A percentile compares a stretch with the other conserved stretches of the same genome.
phyloP scores from a whole-genome alignment of 495 filamentous ascomycete genomes.

The Lasiosphaeria miniovina region DNA sequence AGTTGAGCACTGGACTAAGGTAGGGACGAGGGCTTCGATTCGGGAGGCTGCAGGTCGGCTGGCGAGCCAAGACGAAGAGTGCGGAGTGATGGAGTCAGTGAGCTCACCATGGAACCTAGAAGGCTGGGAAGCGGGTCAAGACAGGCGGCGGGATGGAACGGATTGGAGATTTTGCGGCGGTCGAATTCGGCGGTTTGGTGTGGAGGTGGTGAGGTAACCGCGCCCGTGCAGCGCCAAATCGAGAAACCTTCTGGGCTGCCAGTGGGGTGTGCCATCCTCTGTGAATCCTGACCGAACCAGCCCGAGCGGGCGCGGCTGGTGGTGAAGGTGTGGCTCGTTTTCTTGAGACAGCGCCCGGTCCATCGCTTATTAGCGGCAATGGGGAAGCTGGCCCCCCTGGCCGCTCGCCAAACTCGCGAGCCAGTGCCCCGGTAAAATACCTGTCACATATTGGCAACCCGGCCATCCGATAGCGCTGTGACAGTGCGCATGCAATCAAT shows the following conservation, averaged over 20 bases:
- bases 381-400: background rate
- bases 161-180: too few relatives aligned
- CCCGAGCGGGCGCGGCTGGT: background rate
- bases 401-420: background rate
- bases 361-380: conserved; percentile 1
- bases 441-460: conserved; percentile 16
- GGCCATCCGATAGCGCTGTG: conserved; percentile 16
- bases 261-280: background rate
- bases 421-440: conserved; percentile 14
- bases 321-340: conserved; percentile 4
- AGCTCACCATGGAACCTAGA: too few relatives aligned
- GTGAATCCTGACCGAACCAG: background rate
- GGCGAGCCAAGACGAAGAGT: background rate
- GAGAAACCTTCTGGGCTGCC: background rate
- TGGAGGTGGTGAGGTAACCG: too few relatives aligned
- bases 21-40: background rate
- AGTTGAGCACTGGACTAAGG: background rate
- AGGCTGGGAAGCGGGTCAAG: too few relatives aligned
- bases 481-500: background rate
- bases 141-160: too few relatives aligned
- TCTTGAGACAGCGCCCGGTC: background rate
- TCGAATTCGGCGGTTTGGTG: too few relatives aligned
- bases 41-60: background rate
- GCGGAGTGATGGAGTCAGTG: background rate
- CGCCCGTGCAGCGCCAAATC: too few relatives aligned